Conservation (phyloP, 129 eudicot genomes). For the Heracleum sosnowskyi region DNA sequence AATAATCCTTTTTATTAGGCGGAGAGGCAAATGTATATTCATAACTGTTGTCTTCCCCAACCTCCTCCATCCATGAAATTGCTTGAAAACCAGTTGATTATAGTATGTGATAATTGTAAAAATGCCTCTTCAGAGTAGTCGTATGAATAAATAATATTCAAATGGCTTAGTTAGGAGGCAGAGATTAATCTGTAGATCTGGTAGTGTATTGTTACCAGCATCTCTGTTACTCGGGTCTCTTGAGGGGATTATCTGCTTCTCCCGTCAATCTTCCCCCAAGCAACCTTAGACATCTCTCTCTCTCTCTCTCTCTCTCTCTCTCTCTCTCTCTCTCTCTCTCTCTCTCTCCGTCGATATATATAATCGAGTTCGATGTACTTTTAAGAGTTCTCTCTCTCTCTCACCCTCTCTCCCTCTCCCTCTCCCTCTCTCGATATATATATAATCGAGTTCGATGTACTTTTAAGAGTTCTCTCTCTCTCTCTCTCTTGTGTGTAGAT, state of each 20-base stretch:
- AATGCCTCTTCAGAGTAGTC: constrained; percentile 35
- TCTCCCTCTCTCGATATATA: not conserved
- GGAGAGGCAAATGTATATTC: no score
- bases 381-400: no score
- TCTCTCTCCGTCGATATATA: not conserved
- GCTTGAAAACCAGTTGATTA: no score
- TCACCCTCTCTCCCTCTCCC: no score
- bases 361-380: no score
- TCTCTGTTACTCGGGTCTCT: constrained; percentile 20
- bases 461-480: no score
- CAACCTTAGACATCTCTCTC: constrained; percentile 20
- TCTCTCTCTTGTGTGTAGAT: not conserved
- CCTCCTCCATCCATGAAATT: not conserved
- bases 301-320: not conserved
- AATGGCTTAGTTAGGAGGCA: constrained; percentile 44
- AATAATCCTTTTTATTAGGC: not conserved
- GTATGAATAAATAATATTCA: constrained; percentile 16
- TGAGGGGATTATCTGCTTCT: constrained; percentile 19
- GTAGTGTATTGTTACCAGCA: not conserved
- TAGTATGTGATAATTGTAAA: no score
- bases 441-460: no score
- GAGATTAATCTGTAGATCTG: constrained; percentile 5
- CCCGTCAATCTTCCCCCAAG: constrained; percentile 21
- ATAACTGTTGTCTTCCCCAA: not conserved
- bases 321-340: not conserved